Evolutionary conservation across 148 eudicot species (phyloP), one percentile per base, ranked within the genome.

Genomic region (Chenopodium berlandieri): DNA sequence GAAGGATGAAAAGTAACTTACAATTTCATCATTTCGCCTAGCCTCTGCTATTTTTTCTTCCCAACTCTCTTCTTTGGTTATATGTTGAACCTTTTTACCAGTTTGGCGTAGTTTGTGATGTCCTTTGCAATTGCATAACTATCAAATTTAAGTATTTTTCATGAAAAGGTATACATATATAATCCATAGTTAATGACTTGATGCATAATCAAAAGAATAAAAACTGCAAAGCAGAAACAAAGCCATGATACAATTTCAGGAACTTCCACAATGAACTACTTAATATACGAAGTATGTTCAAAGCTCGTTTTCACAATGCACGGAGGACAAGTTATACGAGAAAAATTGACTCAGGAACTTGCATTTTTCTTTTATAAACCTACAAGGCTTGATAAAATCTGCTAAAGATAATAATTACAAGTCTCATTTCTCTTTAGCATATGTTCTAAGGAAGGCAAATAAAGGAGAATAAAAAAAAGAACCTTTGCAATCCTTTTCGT

Each of bases 11-110:
- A 13, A 40, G 44, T 40, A 19, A 83, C 94, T 89, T 80, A 93
- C 97, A 46, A 90, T 83, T 76, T 88, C 90, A 50, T 80, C 82
- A 58, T 82, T 83, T 78, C 66, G 81, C 31, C 79, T 90, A 58
- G 97, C 91, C 77, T 93, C 91, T 17, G 90, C 78, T 6, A 87
- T 75, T 86, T 87, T 91, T 70, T 87, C 85, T 81, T 92, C 94
- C 97, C 97, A 92, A 60, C 27, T 78, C 63, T 82, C 89, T 70
- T 79, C 52, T 73, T 89, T 82, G 70, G 80, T 89, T 22, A 93
- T 73, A 50, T 88, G 87, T 80, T 86, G 89, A 83, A 94, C 92
- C 75, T 84, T 91, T 83, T 87, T 88, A 84, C 93, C 86, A 71
- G 86, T 81, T 75, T 86, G 89, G 5, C 75, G 84, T 0, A 79